Percentiles rank a stretch among this genome's conserved stretches.
Conservation (phyloP, 2,329 filamentous ascomycete species). For the Colletotrichum paranaense region DNA sequence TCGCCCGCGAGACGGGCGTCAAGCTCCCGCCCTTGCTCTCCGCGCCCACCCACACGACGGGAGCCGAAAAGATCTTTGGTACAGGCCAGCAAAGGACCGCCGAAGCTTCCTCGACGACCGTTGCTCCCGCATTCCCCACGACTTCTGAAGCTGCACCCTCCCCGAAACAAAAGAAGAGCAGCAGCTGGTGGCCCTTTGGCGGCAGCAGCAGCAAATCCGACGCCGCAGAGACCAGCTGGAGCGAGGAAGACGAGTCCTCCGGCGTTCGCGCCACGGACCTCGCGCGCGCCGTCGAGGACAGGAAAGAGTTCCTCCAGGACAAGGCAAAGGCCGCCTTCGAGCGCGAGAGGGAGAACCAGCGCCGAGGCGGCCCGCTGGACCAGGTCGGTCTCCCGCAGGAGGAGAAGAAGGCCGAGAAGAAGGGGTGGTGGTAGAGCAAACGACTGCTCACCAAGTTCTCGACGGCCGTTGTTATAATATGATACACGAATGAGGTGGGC, state of each 20-base stretch:
- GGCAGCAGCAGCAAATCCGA: conserved; percentile 51
- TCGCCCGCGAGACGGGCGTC: conserved; percentile 56
- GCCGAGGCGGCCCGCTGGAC: conserved; percentile 61
- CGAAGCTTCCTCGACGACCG: conserved; percentile 30
- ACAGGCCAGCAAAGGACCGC: conserved; percentile 45
- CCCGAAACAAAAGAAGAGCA: conserved; percentile 26
- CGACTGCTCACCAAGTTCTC: neutral
- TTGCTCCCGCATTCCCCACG: conserved; percentile 38
- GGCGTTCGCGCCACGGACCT: conserved; percentile 44
- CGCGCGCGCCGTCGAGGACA: conserved; percentile 45
- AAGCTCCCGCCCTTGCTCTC: conserved; percentile 64
- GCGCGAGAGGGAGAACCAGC: conserved; percentile 62
- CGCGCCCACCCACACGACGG: conserved; percentile 46
- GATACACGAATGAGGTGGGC: neutral
- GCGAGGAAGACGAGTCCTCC: conserved; percentile 45
- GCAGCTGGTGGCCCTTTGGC: conserved; percentile 50
- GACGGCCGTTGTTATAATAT: conserved; percentile 22
- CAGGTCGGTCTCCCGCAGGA: conserved; percentile 53
- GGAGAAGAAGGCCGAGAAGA: conserved; percentile 50
- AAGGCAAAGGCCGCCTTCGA: conserved; percentile 59
- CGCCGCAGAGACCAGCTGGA: conserved; percentile 43
- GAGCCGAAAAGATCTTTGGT: conserved; percentile 29
- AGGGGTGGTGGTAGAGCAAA: conserved; percentile 54
- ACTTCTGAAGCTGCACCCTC: neutral
- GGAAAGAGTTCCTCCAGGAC: conserved; percentile 46